Conservation (phyloP, 176 grass and related monocot genomes). For the Juncus inflexus region DNA sequence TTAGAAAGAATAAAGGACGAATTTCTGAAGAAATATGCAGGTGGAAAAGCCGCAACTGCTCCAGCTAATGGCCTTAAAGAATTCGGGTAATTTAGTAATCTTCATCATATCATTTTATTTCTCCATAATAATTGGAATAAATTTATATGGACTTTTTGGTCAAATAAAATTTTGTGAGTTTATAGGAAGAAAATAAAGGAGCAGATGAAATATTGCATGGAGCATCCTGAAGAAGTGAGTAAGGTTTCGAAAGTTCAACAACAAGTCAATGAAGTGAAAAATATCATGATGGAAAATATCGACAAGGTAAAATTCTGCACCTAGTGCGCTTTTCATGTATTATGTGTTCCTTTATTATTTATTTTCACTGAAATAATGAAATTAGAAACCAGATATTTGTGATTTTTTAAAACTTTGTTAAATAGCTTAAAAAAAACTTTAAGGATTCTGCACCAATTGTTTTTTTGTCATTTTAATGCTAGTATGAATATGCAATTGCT, state of each 20-base stretch:
- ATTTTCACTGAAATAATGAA: too few relatives aligned
- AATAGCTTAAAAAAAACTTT: too few relatives aligned
- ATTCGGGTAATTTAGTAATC: slow-evolving; percentile 49
- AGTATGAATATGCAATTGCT: too few relatives aligned
- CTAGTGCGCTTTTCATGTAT: too few relatives aligned
- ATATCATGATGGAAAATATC: slow-evolving; percentile 79
- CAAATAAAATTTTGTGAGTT: neutral
- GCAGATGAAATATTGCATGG: slow-evolving; percentile 79
- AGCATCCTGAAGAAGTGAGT: slow-evolving; percentile 68
- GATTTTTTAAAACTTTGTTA: too few relatives aligned
- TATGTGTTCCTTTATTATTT: too few relatives aligned
- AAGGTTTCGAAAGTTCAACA: slow-evolving; percentile 61
- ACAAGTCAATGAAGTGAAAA: slow-evolving; percentile 74
- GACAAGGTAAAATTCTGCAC: slow-evolving; percentile 42
- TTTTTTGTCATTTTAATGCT: too few relatives aligned
- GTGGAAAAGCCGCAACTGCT: slow-evolving; percentile 71
- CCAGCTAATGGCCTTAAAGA: slow-evolving; percentile 70
- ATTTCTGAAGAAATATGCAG: slow-evolving; percentile 66
- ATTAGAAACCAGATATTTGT: too few relatives aligned
- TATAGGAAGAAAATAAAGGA: slow-evolving; percentile 63
- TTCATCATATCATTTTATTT: too few relatives aligned
- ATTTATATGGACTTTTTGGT: neutral
- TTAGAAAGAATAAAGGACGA: slow-evolving; percentile 72
- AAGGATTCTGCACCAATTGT: neutral
- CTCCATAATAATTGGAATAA: neutral